These are phyloP conservation scores for Taphrina sp. DNA, from an alignment of 1,139 yeast genomes.

Conservation along the genomic window DNA sequence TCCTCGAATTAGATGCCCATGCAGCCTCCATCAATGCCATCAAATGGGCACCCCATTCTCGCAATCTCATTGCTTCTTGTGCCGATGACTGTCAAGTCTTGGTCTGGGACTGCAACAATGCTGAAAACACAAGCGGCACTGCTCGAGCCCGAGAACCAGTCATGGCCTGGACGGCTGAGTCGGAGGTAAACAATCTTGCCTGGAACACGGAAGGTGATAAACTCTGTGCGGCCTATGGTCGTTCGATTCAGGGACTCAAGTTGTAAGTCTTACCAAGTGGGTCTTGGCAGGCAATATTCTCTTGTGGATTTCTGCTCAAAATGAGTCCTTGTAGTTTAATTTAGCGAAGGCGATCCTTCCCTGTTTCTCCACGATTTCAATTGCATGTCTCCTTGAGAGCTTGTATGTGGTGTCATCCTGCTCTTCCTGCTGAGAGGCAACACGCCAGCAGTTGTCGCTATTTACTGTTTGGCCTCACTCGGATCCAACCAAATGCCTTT, in stretches of 20 bases:
- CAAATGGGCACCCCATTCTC: slow-evolving; percentile 76
- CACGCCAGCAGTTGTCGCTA: too few species aligned
- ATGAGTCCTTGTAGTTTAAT: too few species aligned
- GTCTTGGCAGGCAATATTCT: too few species aligned
- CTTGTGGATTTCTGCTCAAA: too few species aligned
- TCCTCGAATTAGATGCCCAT: slow-evolving; percentile 67
- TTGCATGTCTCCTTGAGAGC: too few species aligned
- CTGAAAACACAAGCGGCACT: slow-evolving; percentile 36
- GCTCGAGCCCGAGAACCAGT: slow-evolving; percentile 24
- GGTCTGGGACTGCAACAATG: slow-evolving; percentile 65
- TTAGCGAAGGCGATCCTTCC: too few species aligned
- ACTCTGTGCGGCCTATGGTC: slow-evolving; percentile 79
- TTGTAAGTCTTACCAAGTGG: too few species aligned
- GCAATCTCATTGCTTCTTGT: slow-evolving; percentile 65
- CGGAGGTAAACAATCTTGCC: slow-evolving; percentile 71
- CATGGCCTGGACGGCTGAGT: slow-evolving; percentile 49
- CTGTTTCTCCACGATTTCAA: too few species aligned
- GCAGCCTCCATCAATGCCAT: slow-evolving; percentile 65
- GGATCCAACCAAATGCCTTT: slow-evolving; percentile 27
- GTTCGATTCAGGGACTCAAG: slow-evolving; percentile 72
- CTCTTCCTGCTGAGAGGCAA: too few species aligned
- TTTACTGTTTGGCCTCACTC: too few species aligned
- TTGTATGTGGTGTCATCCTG: too few species aligned
- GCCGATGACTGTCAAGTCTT: slow-evolving; percentile 90
- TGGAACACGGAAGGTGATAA: slow-evolving; percentile 77